A percentile compares a stretch with the other conserved stretches of the same genome.
These are phyloP conservation scores for Anthostomella pinea DNA, from an alignment of 2,329 filamentous ascomycete species.

Conservation along the genomic window DNA sequence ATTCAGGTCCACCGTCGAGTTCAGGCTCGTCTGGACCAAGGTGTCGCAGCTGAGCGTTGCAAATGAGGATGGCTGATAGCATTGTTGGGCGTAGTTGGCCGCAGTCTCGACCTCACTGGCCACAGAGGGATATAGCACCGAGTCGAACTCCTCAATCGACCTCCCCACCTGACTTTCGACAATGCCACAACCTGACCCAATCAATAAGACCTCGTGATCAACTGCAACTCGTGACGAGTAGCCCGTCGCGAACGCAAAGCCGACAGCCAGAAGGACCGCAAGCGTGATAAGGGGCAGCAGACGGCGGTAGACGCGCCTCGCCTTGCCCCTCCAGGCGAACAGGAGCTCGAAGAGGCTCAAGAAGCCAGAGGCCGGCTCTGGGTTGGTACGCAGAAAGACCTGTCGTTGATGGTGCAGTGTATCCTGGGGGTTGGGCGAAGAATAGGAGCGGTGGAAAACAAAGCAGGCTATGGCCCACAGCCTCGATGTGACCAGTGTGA, in stretches of 20 bases:
- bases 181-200: constrained; percentile 2
- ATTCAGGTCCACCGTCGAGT: neutral
- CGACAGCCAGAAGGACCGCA: neutral
- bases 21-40: neutral
- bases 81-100: constrained; percentile 11
- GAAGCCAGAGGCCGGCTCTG: neutral
- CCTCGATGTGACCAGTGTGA: constrained; percentile 3
- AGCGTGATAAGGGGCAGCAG: neutral
- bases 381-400: constrained; percentile 5
- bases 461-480: constrained; percentile 8
- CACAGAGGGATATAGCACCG: neutral
- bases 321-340: neutral
- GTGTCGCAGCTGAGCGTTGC: constrained; percentile 3
- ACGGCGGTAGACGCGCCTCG: neutral
- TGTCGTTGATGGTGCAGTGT: constrained; percentile 7
- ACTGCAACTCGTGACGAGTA: constrained; percentile 9
- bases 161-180: neutral
- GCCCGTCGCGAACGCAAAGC: constrained; percentile 7
- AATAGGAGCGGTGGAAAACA: constrained; percentile 2
- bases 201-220: constrained; percentile 7
- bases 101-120: constrained; percentile 3
- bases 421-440: neutral
- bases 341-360: neutral
- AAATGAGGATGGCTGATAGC: constrained; percentile 1
- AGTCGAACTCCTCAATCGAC: neutral